A percentile compares a stretch with the other conserved stretches of the same genome.
Conservation (phyloP, 2,329 filamentous ascomycete species). For the Cladosporium sp. region DNA sequence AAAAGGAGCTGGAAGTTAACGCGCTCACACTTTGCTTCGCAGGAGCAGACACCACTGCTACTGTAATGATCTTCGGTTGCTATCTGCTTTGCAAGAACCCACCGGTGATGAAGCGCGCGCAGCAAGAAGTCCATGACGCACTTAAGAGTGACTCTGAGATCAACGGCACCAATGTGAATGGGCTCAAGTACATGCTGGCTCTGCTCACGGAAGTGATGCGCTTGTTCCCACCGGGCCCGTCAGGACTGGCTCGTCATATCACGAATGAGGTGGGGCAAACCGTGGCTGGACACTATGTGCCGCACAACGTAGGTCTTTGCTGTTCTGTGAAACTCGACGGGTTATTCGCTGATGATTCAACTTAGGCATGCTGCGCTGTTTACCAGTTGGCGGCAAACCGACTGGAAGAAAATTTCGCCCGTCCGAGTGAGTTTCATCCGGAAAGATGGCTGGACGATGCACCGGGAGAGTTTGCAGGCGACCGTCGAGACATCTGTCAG, state of each 20-base stretch:
- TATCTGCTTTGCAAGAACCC: slow-evolving; percentile 24
- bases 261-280: slow-evolving; percentile 2
- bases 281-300: slow-evolving; percentile 14
- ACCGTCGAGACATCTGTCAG: slow-evolving; percentile 16
- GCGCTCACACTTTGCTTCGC: slow-evolving; percentile 27
- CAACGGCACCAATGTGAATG: slow-evolving; percentile 18
- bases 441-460: slow-evolving; percentile 29
- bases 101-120: slow-evolving; percentile 33
- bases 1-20: slow-evolving; percentile 27
- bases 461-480: slow-evolving; percentile 12
- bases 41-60: slow-evolving; percentile 32
- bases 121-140: slow-evolving; percentile 37
- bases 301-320: slow-evolving; percentile 14
- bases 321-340: slow-evolving; percentile 13
- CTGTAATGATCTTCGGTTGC: slow-evolving; percentile 23
- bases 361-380: slow-evolving; percentile 13
- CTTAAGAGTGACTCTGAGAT: slow-evolving; percentile 34
- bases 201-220: slow-evolving; percentile 43
- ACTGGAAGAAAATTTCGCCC: slow-evolving; percentile 23
- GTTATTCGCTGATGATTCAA: too few species aligned
- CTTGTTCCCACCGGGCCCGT: slow-evolving; percentile 42
- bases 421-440: slow-evolving; percentile 25
- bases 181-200: slow-evolving; percentile 37
- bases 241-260: slow-evolving; percentile 8
- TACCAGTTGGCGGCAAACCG: slow-evolving; percentile 23